These are phyloP conservation scores for Mychonastes homosphaera DNA, from an alignment of 139 green algal species.

Conservation along the genomic window DNA sequence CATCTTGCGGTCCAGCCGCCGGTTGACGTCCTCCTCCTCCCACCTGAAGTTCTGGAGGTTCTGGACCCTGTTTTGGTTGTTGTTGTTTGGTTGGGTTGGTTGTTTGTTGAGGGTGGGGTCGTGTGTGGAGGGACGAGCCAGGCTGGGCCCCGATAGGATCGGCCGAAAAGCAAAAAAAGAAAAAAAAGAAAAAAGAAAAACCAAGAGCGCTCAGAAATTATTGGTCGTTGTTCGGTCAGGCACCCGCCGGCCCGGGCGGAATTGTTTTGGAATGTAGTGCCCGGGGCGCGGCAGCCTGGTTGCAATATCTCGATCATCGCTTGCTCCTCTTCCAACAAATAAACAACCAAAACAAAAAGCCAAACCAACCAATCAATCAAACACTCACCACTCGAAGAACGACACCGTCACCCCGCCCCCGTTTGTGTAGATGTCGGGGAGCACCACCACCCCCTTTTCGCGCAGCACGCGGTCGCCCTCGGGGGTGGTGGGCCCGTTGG, in stretches of 20 bases:
- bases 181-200: no score
- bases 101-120: no score
- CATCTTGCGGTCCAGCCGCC: conserved; percentile 46
- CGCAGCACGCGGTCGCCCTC: conserved; percentile 59
- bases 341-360: background rate
- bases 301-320: background rate
- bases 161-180: background rate
- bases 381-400: conserved; percentile 72
- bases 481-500: conserved; percentile 69
- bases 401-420: conserved; percentile 54
- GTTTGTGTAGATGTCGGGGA: conserved; percentile 65
- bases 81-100: no score
- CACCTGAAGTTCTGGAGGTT: conserved; percentile 67
- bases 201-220: no score
- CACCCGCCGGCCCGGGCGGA: background rate
- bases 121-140: no score
- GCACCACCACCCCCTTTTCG: conserved; percentile 42
- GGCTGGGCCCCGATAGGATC: background rate
- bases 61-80: conserved; percentile 45
- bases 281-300: background rate
- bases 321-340: conserved; percentile 10
- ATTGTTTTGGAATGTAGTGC: background rate
- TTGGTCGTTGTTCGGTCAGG: background rate
- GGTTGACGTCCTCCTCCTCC: conserved; percentile 65
- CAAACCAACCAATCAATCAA: no score